Conservation (phyloP, 1,284 basidiomycete genomes). For the Filobasidium uniguttulatum region DNA sequence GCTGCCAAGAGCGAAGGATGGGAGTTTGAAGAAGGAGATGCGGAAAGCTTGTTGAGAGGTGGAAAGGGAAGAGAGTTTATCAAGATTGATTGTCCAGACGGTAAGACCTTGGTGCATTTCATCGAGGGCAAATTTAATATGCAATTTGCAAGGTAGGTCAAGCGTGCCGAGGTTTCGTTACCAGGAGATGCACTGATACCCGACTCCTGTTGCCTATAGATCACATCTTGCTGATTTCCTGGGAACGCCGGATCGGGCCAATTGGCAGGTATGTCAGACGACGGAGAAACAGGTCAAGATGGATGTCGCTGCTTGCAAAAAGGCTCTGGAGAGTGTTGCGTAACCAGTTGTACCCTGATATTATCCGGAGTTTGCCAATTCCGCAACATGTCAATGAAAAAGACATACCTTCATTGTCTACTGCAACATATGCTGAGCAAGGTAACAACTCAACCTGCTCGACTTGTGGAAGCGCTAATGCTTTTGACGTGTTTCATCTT, state of each 20-base stretch:
- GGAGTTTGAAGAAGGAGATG: constrained; percentile 43
- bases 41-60: background rate
- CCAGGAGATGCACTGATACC: background rate
- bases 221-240: constrained; percentile 63
- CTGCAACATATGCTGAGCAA: too few species aligned
- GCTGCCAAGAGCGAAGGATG: constrained; percentile 57
- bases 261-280: constrained; percentile 78
- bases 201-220: constrained; percentile 38
- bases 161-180: background rate
- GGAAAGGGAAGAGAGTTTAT: constrained; percentile 47
- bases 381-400: too few species aligned
- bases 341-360: too few species aligned
- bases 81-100: constrained; percentile 74
- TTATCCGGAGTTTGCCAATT: too few species aligned
- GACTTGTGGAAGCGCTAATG: too few species aligned
- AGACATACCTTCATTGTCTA: too few species aligned
- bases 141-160: constrained; percentile 74
- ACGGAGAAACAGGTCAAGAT: constrained; percentile 65
- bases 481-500: too few species aligned
- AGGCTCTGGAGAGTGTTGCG: constrained; percentile 46
- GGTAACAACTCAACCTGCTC: too few species aligned
- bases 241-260: constrained; percentile 57
- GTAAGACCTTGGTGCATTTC: constrained; percentile 69
- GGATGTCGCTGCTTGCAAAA: constrained; percentile 67
- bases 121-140: constrained; percentile 68